Percentiles rank a stretch among this genome's conserved stretches.
Conservation (phyloP, 2,329 filamentous ascomycete species). For the Coccinonectria pachysandricola region DNA sequence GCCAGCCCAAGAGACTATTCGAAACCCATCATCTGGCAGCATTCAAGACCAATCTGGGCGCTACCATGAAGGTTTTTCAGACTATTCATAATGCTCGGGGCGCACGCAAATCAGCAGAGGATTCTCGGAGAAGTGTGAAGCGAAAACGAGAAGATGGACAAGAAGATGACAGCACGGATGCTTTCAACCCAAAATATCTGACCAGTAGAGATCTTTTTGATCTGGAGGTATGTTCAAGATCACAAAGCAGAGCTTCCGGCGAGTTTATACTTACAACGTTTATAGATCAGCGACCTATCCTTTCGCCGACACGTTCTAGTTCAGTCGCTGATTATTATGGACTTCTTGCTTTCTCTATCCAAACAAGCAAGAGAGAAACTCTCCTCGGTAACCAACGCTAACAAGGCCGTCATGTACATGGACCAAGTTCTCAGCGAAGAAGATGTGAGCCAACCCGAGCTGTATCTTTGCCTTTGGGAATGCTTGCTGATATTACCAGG, state of each 20-base stretch:
- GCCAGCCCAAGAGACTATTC: conserved; percentile 77
- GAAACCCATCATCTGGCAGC: conserved; percentile 59
- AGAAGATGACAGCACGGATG: conserved; percentile 37
- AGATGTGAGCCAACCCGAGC: conserved; percentile 67
- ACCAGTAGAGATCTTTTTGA: conserved; percentile 97
- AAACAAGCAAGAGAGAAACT: conserved; percentile 72
- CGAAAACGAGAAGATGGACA: conserved; percentile 52
- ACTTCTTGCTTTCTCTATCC: conserved; percentile 89
- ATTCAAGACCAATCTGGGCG: conserved; percentile 69
- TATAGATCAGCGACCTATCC: conserved; percentile 76
- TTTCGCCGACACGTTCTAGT: conserved; percentile 92
- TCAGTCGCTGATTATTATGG: conserved; percentile 86
- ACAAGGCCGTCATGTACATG: conserved; percentile 79
- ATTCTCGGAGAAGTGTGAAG: conserved; percentile 56
- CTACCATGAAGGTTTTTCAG: conserved; percentile 47
- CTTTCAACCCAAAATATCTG: conserved; percentile 93
- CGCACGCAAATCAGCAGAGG: conserved; percentile 46
- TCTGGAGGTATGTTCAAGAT: conserved; percentile 59
- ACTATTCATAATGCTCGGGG: conserved; percentile 39
- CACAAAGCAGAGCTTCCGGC: too few species aligned
- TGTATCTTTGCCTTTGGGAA: too few species aligned
- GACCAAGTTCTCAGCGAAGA: conserved; percentile 66
- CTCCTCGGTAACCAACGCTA: conserved; percentile 52
- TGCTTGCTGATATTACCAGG: too few species aligned
- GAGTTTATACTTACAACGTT: not conserved